A percentile compares a stretch with the other conserved stretches of the same genome.
phyloP scores from a whole-genome alignment of 148 eudicot species.

The Fagopyrum esculentum region DNA sequence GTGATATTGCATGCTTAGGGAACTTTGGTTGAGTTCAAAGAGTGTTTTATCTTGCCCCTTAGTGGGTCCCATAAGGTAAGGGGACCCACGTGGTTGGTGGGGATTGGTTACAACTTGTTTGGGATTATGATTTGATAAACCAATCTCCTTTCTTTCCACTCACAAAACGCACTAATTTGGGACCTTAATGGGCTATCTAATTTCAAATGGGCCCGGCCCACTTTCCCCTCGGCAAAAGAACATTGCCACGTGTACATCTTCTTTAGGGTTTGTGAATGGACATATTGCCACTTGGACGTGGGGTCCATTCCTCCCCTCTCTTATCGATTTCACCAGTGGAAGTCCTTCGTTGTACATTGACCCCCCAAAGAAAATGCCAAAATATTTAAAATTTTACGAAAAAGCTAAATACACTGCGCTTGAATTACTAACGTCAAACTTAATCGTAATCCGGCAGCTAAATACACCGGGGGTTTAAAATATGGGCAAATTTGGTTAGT shows the following conservation, averaged over 20 bases:
- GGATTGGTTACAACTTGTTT: neutral
- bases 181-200: neutral
- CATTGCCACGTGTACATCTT: neutral
- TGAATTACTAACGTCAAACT: too few species aligned
- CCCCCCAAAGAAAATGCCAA: too few species aligned
- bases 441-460: too few species aligned
- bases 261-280: neutral
- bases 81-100: neutral
- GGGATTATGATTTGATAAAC: neutral
- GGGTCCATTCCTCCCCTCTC: too few species aligned
- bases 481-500: too few species aligned
- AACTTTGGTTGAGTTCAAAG: neutral
- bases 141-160: neutral
- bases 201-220: neutral
- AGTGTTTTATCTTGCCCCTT: neutral
- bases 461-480: too few species aligned
- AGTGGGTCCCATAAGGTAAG: neutral
- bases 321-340: too few species aligned
- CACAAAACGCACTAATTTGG: constrained; percentile 1
- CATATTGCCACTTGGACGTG: neutral
- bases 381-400: too few species aligned
- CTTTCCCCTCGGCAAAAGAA: neutral
- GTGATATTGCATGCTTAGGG: neutral
- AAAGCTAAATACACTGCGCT: too few species aligned
- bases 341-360: too few species aligned